These are phyloP conservation scores for Globisporangium solare DNA, from an alignment of 352 stramenopile species.

Conservation along the genomic window DNA sequence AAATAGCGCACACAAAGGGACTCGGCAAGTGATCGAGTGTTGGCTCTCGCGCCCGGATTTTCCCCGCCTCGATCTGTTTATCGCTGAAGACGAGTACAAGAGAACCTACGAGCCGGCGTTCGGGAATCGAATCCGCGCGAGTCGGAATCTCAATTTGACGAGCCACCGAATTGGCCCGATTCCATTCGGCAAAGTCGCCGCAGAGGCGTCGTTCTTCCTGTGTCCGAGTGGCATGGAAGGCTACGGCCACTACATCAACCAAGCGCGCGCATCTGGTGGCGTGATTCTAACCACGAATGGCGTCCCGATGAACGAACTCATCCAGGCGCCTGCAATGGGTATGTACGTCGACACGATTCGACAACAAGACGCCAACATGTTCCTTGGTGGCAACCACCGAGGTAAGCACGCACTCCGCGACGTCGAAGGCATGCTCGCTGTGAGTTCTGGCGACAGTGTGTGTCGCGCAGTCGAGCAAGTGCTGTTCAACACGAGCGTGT, in stretches of 20 bases:
- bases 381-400: constrained; percentile 32
- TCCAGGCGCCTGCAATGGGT: constrained; percentile 28
- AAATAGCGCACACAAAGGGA: constrained; percentile 54
- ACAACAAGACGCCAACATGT: constrained; percentile 18
- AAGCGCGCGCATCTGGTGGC: constrained; percentile 35
- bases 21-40: constrained; percentile 37
- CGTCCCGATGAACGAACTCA: constrained; percentile 55
- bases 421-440: constrained; percentile 21
- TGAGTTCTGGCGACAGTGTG: constrained; percentile 15
- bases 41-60: constrained; percentile 36
- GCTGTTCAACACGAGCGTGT: constrained; percentile 20
- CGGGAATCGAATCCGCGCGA: not conserved
- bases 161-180: not conserved
- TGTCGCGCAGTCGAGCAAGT: constrained; percentile 36
- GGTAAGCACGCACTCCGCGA: constrained; percentile 19
- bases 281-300: constrained; percentile 43
- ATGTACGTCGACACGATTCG: constrained; percentile 16
- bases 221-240: constrained; percentile 56
- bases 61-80: constrained; percentile 35
- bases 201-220: constrained; percentile 39
- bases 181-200: constrained; percentile 21
- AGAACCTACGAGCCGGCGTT: not conserved
- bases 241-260: constrained; percentile 70
- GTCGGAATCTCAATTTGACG: not conserved
- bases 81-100: not conserved